A percentile compares a stretch with the other conserved stretches of the same genome.
phyloP scores from a whole-genome alignment of 1,139 yeast species.

The Yamadazyma sp. region DNA sequence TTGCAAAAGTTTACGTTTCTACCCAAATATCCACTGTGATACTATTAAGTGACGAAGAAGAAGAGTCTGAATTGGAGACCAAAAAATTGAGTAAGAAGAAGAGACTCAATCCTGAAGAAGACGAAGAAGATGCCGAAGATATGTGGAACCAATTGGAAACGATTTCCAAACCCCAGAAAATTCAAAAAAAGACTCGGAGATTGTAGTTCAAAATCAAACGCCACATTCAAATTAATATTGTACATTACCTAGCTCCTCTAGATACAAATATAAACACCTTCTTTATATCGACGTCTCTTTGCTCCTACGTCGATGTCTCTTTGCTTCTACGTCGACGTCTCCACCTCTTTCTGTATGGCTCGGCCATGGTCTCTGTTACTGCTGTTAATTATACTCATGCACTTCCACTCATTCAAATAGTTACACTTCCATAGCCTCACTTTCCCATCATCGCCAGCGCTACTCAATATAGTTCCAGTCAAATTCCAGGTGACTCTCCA shows the following conservation, averaged over 20 bases:
- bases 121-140: conserved; percentile 26
- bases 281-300: too few relatives aligned
- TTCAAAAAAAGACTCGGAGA: conserved; percentile 10
- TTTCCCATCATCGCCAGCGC: conserved; percentile 95
- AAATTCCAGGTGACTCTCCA: conserved; percentile 96
- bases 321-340: conserved; percentile 7
- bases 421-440: conserved; percentile 90
- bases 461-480: conserved; percentile 88
- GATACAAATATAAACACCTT: too few relatives aligned
- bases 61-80: conserved; percentile 16
- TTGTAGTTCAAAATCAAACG: background rate
- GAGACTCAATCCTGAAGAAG: conserved; percentile 18
- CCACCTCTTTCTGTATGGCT: conserved; percentile 20
- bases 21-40: conserved; percentile 64
- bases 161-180: conserved; percentile 14
- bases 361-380: conserved; percentile 38
- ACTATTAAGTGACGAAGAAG: conserved; percentile 50
- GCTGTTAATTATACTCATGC: conserved; percentile 85
- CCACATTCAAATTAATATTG: too few relatives aligned
- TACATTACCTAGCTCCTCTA: background rate
- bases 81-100: conserved; percentile 22
- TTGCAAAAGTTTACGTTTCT: conserved; percentile 75
- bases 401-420: conserved; percentile 82
- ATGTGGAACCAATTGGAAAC: conserved; percentile 40
- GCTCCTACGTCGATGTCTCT: too few relatives aligned